A percentile compares a stretch with the other conserved stretches of the same genome.
Conservation (phyloP, 805 yeast species). For the Wickerhamiella parazyma region DNA sequence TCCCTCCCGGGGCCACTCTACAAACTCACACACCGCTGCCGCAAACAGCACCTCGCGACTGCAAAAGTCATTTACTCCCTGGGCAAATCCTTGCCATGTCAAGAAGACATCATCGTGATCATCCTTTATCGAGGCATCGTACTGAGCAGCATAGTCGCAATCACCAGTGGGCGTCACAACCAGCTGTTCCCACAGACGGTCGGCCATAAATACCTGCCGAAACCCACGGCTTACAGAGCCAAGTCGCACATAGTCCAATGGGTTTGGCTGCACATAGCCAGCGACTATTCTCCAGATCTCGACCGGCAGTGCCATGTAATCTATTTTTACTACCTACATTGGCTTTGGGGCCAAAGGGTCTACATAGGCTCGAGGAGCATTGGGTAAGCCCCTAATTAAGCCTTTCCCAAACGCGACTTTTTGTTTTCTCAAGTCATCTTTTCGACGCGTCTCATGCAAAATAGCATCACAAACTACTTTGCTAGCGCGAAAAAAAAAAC, state of each 20-base stretch:
- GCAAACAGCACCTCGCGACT: neutral
- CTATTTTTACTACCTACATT: neutral
- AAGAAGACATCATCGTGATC: neutral
- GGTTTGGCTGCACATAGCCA: neutral
- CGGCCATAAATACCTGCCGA: neutral
- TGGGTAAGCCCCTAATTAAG: no score
- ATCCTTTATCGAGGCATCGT: neutral
- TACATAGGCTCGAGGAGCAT: no score
- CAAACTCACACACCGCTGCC: neutral
- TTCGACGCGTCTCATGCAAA: neutral
- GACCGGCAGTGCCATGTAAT: neutral
- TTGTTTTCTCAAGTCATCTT: no score
- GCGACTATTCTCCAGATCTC: neutral
- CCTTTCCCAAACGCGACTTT: no score
- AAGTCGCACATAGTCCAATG: neutral
- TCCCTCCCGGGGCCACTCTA: neutral
- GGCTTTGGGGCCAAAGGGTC: no score
- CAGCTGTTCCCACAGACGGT: neutral
- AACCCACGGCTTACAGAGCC: neutral
- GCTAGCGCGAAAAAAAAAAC: neutral
- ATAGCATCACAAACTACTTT: neutral
- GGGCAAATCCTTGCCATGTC: neutral
- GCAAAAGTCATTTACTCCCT: neutral
- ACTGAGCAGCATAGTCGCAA: neutral
- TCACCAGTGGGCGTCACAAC: neutral